Evolutionary conservation across 371 early-diverging fungal species (phyloP).

Genomic region (Mucor circinelloides): DNA sequence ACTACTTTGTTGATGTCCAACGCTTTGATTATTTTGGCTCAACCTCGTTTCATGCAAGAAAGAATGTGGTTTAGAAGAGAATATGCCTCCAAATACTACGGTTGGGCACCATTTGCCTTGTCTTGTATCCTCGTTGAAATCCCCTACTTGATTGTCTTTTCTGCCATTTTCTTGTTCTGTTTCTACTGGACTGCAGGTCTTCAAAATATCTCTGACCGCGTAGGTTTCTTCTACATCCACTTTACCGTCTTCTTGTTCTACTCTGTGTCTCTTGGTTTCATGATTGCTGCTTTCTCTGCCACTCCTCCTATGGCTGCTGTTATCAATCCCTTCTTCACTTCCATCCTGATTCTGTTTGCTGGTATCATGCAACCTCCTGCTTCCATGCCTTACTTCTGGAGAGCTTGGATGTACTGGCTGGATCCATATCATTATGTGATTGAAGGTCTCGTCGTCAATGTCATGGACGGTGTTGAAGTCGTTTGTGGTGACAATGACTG

Average conservation of each 20-base stretch:
- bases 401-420: constrained; percentile 80
- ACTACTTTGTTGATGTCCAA: constrained; percentile 67
- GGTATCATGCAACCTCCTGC: constrained; percentile 72
- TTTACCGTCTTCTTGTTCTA: constrained; percentile 65
- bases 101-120: constrained; percentile 64
- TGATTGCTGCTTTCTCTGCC: constrained; percentile 52
- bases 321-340: constrained; percentile 73
- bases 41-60: constrained; percentile 76
- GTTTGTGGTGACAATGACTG: constrained; percentile 56
- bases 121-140: constrained; percentile 63
- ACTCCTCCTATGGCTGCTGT: constrained; percentile 72
- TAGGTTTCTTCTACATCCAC: constrained; percentile 67
- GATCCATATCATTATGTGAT: constrained; percentile 77
- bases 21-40: constrained; percentile 69
- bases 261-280: constrained; percentile 69
- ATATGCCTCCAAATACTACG: constrained; percentile 71
- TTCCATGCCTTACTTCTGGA: constrained; percentile 77
- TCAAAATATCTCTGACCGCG: constrained; percentile 48
- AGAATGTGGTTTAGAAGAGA: constrained; percentile 75
- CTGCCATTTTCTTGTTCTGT: constrained; percentile 62
- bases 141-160: constrained; percentile 60
- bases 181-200: constrained; percentile 79
- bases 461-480: constrained; percentile 59
- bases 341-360: constrained; percentile 71
- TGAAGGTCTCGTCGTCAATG: constrained; percentile 77